A percentile compares a stretch with the other conserved stretches of the same genome.
Evolutionary conservation across 73 alveolate genomes (phyloP).

Genomic region (Durusdinium trenchii): DNA sequence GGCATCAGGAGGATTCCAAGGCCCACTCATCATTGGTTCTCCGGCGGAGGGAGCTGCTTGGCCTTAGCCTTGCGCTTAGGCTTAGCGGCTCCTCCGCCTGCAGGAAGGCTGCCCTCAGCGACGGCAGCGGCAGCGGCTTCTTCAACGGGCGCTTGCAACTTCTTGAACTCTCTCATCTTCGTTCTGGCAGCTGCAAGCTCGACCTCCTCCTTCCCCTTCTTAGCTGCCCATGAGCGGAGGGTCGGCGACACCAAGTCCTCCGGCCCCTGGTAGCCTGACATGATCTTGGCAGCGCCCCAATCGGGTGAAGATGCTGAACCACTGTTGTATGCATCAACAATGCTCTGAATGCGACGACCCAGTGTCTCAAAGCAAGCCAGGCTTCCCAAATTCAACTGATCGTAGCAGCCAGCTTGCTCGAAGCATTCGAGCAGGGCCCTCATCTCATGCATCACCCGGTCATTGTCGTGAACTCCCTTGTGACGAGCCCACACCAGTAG

Average conservation of each 20-base stretch:
- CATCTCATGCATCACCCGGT: neutral
- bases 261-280: neutral
- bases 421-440: neutral
- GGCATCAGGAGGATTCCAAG: neutral
- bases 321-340: neutral
- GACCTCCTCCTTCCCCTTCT: neutral
- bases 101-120: neutral
- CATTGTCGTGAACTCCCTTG: neutral
- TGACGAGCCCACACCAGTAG: neutral
- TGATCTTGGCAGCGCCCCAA: neutral
- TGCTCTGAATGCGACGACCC: neutral
- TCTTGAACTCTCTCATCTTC: neutral
- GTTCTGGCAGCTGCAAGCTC: neutral
- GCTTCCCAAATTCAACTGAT: neutral
- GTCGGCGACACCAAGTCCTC: neutral
- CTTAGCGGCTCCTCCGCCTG: neutral
- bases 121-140: neutral
- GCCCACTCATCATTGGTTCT: neutral
- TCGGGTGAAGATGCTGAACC: neutral
- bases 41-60: neutral
- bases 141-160: neutral
- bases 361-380: neutral
- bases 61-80: neutral
- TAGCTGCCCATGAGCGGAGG: neutral
- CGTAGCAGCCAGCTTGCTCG: neutral